Percentiles rank a stretch among this genome's conserved stretches.
Evolutionary conservation across 768 basidiomycete genomes (phyloP).

Genomic region (Suillus ampliporus): DNA sequence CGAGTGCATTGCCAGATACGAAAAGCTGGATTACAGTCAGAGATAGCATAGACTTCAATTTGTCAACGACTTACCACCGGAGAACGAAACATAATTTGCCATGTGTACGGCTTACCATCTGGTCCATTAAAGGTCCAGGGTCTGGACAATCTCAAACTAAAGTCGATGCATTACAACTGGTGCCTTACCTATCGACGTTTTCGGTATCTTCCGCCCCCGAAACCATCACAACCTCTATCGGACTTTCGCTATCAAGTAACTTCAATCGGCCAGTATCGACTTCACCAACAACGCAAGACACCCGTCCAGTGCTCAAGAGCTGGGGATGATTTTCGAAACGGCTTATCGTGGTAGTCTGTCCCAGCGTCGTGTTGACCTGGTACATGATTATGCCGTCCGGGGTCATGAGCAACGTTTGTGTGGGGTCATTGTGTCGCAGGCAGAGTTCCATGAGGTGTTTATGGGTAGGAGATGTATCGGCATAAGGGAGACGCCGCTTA

Average conservation of each 20-base stretch:
- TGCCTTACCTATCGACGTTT: conserved; percentile 28
- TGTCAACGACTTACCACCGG: conserved; percentile 37
- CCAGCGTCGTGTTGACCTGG: conserved; percentile 36
- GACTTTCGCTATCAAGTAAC: conserved; percentile 22
- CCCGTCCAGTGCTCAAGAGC: conserved; percentile 30
- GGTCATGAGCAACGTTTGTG: conserved; percentile 40
- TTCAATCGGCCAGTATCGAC: conserved; percentile 36
- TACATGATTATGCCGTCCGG: conserved; percentile 41
- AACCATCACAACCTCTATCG: conserved; percentile 21
- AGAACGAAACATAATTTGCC: conserved; percentile 44
- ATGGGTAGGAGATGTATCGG: not conserved
- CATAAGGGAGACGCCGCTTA: not conserved
- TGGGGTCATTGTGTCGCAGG: conserved; percentile 42
- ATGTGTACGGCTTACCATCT: conserved; percentile 41
- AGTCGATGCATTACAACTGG: not conserved
- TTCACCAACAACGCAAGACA: conserved; percentile 40
- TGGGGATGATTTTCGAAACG: conserved; percentile 32
- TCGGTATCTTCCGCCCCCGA: conserved; percentile 11
- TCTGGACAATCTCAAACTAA: conserved; percentile 21
- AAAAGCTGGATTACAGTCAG: conserved; percentile 32
- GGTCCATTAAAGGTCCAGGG: conserved; percentile 45
- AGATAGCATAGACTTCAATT: not conserved
- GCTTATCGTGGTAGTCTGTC: conserved; percentile 12
- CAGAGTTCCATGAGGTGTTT: conserved; percentile 11
- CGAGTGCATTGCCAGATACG: conserved; percentile 33